These are phyloP conservation scores for Phragmites australis DNA, from an alignment of 176 grass and related monocot genomes.

Conservation along the genomic window DNA sequence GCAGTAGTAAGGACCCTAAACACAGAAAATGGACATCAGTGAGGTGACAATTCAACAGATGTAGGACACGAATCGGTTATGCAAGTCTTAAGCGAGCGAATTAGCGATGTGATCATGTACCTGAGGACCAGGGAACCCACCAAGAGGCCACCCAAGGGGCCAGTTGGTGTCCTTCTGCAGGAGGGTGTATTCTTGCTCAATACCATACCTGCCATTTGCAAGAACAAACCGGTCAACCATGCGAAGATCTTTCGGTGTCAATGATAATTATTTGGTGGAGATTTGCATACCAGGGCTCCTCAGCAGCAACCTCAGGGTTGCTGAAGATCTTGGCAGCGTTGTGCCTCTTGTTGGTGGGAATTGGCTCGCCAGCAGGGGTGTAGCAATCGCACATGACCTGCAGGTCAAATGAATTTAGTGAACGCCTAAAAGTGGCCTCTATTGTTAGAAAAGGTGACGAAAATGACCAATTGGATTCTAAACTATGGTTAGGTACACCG, in stretches of 20 bases:
- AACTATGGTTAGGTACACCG: slow-evolving; percentile 29
- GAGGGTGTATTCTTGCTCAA: slow-evolving; percentile 99
- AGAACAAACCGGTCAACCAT: neutral
- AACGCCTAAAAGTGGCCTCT: neutral
- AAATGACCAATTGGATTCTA: slow-evolving; percentile 7
- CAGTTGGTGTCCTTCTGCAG: slow-evolving; percentile 91
- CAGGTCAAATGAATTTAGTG: slow-evolving; percentile 36
- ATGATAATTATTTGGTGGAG: neutral
- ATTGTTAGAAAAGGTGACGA: slow-evolving; percentile 5
- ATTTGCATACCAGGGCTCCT: slow-evolving; percentile 76
- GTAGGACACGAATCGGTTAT: neutral
- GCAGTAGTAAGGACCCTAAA: slow-evolving; percentile 97
- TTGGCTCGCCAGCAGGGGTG: slow-evolving; percentile 86
- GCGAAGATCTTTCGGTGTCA: neutral
- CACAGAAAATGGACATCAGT: neutral
- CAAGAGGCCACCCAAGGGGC: slow-evolving; percentile 96
- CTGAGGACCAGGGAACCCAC: slow-evolving; percentile 96
- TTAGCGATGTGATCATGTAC: slow-evolving; percentile 22
- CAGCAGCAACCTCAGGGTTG: slow-evolving; percentile 64
- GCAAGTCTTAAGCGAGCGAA: neutral
- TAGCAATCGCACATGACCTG: slow-evolving; percentile 99
- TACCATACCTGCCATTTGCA: slow-evolving; percentile 72
- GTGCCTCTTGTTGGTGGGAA: slow-evolving; percentile 88
- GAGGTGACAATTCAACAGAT: slow-evolving; percentile 31
- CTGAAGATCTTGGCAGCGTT: slow-evolving; percentile 84